A percentile compares a stretch with the other conserved stretches of the same genome.
Conservation (phyloP, 768 basidiomycete species). For the Cystobasidium onofrii region DNA sequence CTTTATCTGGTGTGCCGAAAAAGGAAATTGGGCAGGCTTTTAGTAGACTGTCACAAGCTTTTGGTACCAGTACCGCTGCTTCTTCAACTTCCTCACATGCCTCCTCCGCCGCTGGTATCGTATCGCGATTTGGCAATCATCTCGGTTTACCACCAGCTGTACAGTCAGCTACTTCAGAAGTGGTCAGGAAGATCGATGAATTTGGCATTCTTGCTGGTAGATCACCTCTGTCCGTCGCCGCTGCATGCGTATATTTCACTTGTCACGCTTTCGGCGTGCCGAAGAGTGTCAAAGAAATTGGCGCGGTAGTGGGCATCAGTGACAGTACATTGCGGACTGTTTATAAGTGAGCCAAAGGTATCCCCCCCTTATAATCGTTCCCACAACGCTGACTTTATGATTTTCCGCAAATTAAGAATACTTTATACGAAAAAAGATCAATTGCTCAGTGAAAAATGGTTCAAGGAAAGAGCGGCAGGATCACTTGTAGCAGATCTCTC, state of each 20-base stretch:
- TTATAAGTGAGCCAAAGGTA: constrained; percentile 58
- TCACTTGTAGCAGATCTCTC: constrained; percentile 24
- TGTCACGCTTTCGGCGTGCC: constrained; percentile 67
- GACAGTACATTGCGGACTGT: constrained; percentile 91
- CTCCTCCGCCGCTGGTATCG: constrained; percentile 68
- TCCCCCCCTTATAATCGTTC: too few species aligned
- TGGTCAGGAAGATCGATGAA: constrained; percentile 69
- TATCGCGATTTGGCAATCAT: constrained; percentile 90
- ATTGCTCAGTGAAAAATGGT: constrained; percentile 25
- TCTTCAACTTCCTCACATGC: constrained; percentile 28
- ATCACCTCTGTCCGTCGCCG: constrained; percentile 96
- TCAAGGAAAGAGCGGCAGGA: not conserved
- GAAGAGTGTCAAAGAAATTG: constrained; percentile 76
- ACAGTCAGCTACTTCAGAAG: constrained; percentile 72
- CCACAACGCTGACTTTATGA: not conserved
- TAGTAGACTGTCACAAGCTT: constrained; percentile 34
- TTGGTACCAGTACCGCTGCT: not conserved
- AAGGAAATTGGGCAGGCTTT: constrained; percentile 51
- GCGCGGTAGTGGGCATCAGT: constrained; percentile 81
- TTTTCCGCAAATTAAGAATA: not conserved
- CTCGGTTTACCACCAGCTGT: constrained; percentile 73
- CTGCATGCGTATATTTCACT: constrained; percentile 89
- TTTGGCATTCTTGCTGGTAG: constrained; percentile 86
- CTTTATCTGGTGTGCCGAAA: constrained; percentile 85
- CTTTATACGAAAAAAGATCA: constrained; percentile 8